Percentiles rank a stretch among this genome's conserved stretches.
phyloP scores from a whole-genome alignment of 495 filamentous ascomycete genomes.

The Aspergillus affinis region DNA sequence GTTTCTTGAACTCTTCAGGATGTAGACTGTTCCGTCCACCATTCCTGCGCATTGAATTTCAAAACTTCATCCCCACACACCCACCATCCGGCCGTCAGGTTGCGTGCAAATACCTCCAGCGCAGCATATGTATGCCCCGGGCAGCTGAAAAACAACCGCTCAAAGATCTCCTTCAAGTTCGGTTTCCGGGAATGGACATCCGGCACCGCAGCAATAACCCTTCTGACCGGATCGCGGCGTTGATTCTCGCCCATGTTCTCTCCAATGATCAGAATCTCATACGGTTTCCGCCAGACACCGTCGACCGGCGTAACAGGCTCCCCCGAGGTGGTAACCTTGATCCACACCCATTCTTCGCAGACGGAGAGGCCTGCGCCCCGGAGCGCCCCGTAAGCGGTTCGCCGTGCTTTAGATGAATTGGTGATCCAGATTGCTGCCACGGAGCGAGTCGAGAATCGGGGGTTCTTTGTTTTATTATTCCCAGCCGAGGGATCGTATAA shows the following conservation, averaged over 20 bases:
- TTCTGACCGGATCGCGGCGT: conserved; percentile 22
- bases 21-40: conserved; percentile 52
- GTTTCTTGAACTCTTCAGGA: background rate
- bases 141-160: conserved; percentile 42
- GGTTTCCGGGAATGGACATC: conserved; percentile 94
- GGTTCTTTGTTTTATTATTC: conserved; percentile 14
- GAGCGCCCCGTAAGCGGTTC: conserved; percentile 61
- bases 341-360: conserved; percentile 87
- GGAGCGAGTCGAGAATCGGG: conserved; percentile 6
- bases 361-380: conserved; percentile 60
- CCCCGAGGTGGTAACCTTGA: conserved; percentile 74
- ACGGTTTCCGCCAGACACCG: conserved; percentile 76
- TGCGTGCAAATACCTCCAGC: conserved; percentile 85
- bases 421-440: conserved; percentile 81
- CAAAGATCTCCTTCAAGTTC: conserved; percentile 58
- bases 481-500: conserved; percentile 10
- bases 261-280: conserved; percentile 78
- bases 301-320: conserved; percentile 69
- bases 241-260: conserved; percentile 21
- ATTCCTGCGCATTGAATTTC: conserved; percentile 69
- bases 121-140: conserved; percentile 49
- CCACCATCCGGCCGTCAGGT: conserved; percentile 86
- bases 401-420: conserved; percentile 63
- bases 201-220: conserved; percentile 76
- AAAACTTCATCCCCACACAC: conserved; percentile 85